Evolutionary conservation across 805 yeast genomes (phyloP).

Genomic region (Lipomyces japonicus): DNA sequence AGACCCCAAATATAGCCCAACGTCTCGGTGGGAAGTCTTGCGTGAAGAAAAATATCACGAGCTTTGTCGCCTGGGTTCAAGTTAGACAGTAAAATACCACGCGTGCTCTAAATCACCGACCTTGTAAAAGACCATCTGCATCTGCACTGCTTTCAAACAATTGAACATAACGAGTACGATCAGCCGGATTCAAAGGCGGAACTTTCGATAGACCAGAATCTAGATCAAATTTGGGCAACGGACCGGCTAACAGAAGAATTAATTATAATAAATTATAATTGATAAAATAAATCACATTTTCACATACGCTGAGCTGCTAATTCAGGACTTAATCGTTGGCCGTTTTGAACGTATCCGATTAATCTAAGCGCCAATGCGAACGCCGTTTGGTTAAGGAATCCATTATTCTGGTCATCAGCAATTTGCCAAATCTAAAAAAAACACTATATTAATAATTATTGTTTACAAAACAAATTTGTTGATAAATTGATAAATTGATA

Average conservation of each 20-base stretch:
- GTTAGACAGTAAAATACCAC: not conserved
- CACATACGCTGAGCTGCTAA: constrained; percentile 43
- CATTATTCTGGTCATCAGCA: constrained; percentile 86
- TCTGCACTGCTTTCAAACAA: constrained; percentile 22
- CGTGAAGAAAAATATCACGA: constrained; percentile 80
- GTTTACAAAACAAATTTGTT: not conserved
- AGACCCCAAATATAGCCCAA: constrained; percentile 87
- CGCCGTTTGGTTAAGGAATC: constrained; percentile 74
- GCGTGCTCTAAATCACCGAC: not conserved
- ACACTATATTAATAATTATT: not conserved
- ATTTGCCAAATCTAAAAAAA: constrained; percentile 69
- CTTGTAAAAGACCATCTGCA: constrained; percentile 10
- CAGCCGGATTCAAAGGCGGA: constrained; percentile 39
- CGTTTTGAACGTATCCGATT: constrained; percentile 81
- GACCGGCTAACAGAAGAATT: constrained; percentile 46
- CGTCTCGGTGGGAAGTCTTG: constrained; percentile 70
- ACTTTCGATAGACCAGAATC: constrained; percentile 14
- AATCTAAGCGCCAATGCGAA: constrained; percentile 84
- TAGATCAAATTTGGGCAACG: constrained; percentile 57
- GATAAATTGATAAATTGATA: not conserved
- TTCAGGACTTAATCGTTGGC: constrained; percentile 53
- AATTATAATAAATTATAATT: not conserved
- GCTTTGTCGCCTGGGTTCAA: constrained; percentile 55
- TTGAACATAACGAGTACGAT: constrained; percentile 38
- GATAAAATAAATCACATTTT: constrained; percentile 25